Evolutionary conservation across 2,329 filamentous ascomycete genomes (phyloP), one percentile per base, ranked within the genome.

Genomic region (Diaporthe eres): DNA sequence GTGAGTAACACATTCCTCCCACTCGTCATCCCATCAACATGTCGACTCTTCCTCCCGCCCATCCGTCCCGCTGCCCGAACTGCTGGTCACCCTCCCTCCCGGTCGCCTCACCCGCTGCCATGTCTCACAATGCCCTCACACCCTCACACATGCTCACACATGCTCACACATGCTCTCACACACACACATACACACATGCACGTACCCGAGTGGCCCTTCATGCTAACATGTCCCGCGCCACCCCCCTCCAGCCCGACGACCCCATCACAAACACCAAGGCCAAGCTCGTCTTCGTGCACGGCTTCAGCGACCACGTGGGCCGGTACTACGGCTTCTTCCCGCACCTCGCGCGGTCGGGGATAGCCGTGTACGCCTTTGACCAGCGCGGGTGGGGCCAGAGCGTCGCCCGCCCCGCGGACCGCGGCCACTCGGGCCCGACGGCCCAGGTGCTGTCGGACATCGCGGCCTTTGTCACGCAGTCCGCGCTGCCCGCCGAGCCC

Each of bases 371-470:
- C 81, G 89, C 91, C 77, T 94, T 96, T 82, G 96, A 98, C 83
- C 96, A 98, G 87, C 92, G 92, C 83, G 95, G 96, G 82, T 98
- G 95, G 95, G 96, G 96, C 77, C 92, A 91, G 74, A 94, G 91
- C 72, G 94, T 93, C 31, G 87, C 85, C 51, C 88, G 87, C 71
- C 86, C 90, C 31, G 84, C 89, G 17, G 89, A 96, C 77, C 89
- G 87, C 79, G 96, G 96, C 68, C 87, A 91, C 73, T 94, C 94
- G 2, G 96, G 96, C 9, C 89, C 93, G 9, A 98, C 95, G 2
- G 78, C 88, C 2, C 89, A 88, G 74, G 94, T 98, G 74, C 86
- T 98, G 60, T 88, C 90, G 75, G 96, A 98, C 83, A 92, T 98
- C 73, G 94, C 92, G 15, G 92, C 92, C 58, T 95, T 98, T 82